Evolutionary conservation across 2,329 filamentous ascomycete genomes (phyloP), one percentile per base, ranked within the genome.

Genomic region (Clarireedia monteithiana): DNA sequence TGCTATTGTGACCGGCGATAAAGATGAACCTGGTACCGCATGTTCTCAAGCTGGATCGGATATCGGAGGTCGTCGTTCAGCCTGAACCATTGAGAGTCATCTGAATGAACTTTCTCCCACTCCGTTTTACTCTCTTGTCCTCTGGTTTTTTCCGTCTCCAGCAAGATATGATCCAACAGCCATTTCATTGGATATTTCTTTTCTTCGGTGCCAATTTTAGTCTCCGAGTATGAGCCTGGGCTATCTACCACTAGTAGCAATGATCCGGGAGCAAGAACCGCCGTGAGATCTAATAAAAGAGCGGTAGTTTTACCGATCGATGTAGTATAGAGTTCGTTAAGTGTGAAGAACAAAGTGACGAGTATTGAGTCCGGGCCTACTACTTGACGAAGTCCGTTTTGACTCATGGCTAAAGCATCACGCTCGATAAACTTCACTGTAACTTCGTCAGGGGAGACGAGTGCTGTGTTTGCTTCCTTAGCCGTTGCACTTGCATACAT

Each of bases 11-110:
- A 49, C 59, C 74, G 72, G 55, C 73, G 71, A 67, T 96, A 97
- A 15, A 96, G 68, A 74, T 96, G 91, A 64, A 96, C 77, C 71
- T 97, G 92, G 71, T 92, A 96, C 48, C 91, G 83, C 91, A 96
- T 96, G 68, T 96, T 89, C 74, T 97, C 92, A 67, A 97, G 73
- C 51, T 84, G 80, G 64, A 96, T 90, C 6, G 91, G 87, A 72
- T 96, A 97, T 42, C 77, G 75, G 62, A 96, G 71, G 15, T 71
- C 74, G 1, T 81, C 77, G 12, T 80, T 75, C 38, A 96, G 72
- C 45, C 92, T 81, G 72, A 92, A 96, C 92, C 92, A 97, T 54
- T 82, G 74, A 2, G 88, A 91, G 48, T 95, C 89, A 59, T 91
- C 79, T 23, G 83, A 82, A 53, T 87, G 75, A 2, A 95, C 58